Percentiles rank a stretch among this genome's conserved stretches.
Evolutionary conservation across 345 rosid genomes (phyloP).

Genomic region (Nasturtium officinale): DNA sequence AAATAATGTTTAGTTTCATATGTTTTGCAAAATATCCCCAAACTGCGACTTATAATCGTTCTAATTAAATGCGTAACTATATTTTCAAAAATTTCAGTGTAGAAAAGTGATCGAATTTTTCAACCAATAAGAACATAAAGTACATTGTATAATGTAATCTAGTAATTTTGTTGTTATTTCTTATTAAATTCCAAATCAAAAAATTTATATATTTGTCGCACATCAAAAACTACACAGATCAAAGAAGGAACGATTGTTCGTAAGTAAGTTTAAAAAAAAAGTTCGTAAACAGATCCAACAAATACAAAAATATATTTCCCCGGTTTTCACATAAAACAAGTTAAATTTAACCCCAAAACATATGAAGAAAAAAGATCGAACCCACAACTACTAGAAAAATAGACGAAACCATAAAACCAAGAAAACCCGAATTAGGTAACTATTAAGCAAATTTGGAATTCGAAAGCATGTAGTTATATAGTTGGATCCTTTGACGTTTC

Average conservation of each 20-base stretch:
- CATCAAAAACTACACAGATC: neutral
- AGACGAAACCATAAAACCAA: conserved; percentile 7
- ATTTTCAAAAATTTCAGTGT: neutral
- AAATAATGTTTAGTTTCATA: too few species aligned
- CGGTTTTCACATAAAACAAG: neutral
- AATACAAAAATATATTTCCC: neutral
- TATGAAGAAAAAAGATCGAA: neutral
- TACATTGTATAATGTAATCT: neutral
- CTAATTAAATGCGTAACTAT: neutral
- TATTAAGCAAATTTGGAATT: conserved; percentile 13
- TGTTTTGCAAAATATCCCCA: neutral
- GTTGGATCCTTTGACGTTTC: conserved; percentile 43
- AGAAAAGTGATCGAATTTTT: neutral
- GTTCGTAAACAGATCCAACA: neutral
- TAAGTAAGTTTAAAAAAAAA: neutral
- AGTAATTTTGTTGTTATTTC: neutral
- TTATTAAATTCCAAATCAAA: neutral
- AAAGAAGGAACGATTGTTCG: neutral
- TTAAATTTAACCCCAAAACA: neutral
- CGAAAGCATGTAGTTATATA: conserved; percentile 15
- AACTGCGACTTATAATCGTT: neutral
- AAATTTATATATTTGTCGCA: neutral
- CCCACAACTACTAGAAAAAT: conserved; percentile 1
- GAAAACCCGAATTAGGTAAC: neutral
- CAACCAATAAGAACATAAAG: neutral